These are phyloP conservation scores for Nothomitra cinnamomea DNA, from an alignment of 2,329 filamentous ascomycete genomes.

Conservation along the genomic window DNA sequence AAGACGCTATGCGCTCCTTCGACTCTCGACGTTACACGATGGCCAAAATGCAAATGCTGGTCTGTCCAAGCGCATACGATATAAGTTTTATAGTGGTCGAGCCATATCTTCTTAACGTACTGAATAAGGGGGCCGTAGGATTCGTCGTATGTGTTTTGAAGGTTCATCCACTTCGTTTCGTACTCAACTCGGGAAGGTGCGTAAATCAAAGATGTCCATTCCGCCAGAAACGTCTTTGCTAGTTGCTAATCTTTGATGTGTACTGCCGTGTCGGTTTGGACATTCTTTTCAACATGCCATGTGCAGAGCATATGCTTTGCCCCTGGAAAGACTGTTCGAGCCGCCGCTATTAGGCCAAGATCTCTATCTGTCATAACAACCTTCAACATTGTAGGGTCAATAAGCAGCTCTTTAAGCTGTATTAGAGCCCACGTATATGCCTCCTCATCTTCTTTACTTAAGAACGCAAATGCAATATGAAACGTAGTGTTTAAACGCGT, in stretches of 20 bases:
- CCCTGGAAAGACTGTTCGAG: neutral
- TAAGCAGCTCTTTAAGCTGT: neutral
- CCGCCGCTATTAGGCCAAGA: neutral
- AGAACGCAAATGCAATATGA: neutral
- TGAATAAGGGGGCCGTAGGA: neutral
- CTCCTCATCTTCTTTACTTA: neutral
- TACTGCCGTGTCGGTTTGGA: neutral
- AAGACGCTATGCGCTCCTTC: neutral
- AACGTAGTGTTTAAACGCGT: neutral
- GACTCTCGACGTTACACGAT: neutral
- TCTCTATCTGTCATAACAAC: neutral
- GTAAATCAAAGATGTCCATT: neutral
- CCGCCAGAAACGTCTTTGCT: neutral
- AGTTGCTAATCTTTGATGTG: neutral
- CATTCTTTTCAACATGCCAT: slow-evolving; percentile 1
- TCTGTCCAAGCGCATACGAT: neutral
- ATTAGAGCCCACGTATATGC: neutral
- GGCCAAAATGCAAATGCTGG: neutral
- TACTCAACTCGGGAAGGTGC: neutral
- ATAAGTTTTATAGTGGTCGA: neutral
- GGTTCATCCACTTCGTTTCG: neutral
- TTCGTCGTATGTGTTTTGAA: neutral
- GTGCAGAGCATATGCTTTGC: neutral
- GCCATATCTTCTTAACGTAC: neutral
- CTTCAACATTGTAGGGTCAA: too few species aligned